Evolutionary conservation across 352 stramenopile genomes (phyloP), one percentile per base, ranked within the genome.

Genomic region (Phytophthora palmivora): DNA sequence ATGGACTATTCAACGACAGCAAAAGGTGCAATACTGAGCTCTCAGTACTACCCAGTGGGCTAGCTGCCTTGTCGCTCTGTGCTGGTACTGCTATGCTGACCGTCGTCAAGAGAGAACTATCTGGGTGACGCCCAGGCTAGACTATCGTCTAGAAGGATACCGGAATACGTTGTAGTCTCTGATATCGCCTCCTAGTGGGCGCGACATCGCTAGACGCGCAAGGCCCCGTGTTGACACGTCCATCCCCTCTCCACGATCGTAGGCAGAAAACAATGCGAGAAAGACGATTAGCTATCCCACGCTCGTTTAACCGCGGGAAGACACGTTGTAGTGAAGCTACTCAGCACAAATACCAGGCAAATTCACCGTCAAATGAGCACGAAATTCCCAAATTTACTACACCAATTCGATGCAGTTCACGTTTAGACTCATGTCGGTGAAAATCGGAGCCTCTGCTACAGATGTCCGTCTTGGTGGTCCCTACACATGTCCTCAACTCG

Each of bases 181-280:
- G 46, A 64, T 64, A 65, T 61, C 34, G 30, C 38, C 45, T 28
- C 15, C 24, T 26, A 46, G 26, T 42, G 32, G 33, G 12, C 33
- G 39, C 32, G 42, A 37, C 39, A 66, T 66, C 58, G 48, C n/a
- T 36, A 19, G 58, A 54, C 21, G 21, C 58, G 58, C 58, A 66
- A 66, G 41, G 12, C n/a, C 4, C 32, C 10, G 34, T 48, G 43
- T 63, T 55, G 44, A 63, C 48, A 34, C 14, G 58, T 54, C 58
- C 41, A 66, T 66, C 57, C 12, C 55, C 55, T 56, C 19, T 9
- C 18, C 24, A 18, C 33, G 32, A 52, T 46, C 34, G 48, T 47
- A 46, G 37, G n/a, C 37, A 58, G 22, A 60, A 38, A 37, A 21
- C 24, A 50, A 41, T 16, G 38, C 12, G 18, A 49, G 32, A 49